Evolutionary conservation across 2,329 filamentous ascomycete genomes (phyloP).

Genomic region (Diaporthe capsici): DNA sequence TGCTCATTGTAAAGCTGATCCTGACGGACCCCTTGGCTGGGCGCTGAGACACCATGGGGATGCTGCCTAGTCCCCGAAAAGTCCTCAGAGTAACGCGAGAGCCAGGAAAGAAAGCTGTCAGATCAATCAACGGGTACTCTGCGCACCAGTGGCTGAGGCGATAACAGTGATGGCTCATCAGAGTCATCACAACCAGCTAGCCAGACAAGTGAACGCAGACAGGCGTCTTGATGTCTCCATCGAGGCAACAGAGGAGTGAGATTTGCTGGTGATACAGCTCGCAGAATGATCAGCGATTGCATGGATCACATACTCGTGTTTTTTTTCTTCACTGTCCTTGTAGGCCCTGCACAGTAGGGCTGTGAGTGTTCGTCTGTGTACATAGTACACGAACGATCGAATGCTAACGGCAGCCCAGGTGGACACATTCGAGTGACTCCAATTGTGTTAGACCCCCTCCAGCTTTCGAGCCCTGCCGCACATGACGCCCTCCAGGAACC

Average conservation of each 20-base stretch:
- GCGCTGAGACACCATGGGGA: neutral
- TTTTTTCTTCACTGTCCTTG: neutral
- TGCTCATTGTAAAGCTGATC: neutral
- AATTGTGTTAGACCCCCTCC: slow-evolving; percentile 27
- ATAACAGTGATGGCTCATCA: neutral
- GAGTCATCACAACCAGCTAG: neutral
- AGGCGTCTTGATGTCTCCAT: neutral
- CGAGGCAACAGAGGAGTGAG: neutral
- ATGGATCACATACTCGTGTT: neutral
- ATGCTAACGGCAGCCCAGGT: neutral
- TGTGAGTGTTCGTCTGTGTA: neutral
- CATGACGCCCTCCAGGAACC: neutral
- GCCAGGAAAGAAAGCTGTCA: neutral
- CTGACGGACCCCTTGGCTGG: neutral
- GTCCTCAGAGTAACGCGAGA: neutral
- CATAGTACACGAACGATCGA: neutral
- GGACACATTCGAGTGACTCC: slow-evolving; percentile 13
- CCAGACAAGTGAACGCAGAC: neutral
- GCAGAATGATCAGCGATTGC: neutral
- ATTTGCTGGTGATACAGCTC: neutral
- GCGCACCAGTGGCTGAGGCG: too few species aligned
- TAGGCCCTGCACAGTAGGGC: neutral
- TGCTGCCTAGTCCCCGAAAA: neutral
- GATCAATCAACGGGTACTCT: neutral
- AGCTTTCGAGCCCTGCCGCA: slow-evolving; percentile 13